Percentiles rank a stretch among this genome's conserved stretches.
phyloP scores from a whole-genome alignment of 129 eudicot species.

The Ambrosia artemisiifolia region DNA sequence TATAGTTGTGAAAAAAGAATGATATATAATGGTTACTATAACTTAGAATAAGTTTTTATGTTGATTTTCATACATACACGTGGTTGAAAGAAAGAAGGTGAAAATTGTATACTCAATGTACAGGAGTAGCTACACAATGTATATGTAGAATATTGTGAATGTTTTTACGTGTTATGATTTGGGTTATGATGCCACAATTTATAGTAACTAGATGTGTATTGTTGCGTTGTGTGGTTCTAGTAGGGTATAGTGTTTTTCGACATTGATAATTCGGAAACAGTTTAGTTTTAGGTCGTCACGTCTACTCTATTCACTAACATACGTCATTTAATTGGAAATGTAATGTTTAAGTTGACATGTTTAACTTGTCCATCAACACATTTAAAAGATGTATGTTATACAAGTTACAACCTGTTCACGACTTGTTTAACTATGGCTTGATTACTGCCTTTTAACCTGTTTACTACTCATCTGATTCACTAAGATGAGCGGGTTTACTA shows the following conservation, averaged over 20 bases:
- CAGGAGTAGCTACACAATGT: slow-evolving; percentile 13
- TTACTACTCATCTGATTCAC: too few relatives aligned
- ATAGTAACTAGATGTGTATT: background rate
- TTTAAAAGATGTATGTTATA: too few relatives aligned
- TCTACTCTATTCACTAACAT: background rate
- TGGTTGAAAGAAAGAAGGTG: slow-evolving; percentile 10
- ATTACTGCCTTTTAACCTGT: too few relatives aligned
- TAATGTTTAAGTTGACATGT: background rate
- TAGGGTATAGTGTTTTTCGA: background rate
- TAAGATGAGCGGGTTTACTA: too few relatives aligned
- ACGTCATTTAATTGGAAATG: too few relatives aligned
- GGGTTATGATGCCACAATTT: background rate
- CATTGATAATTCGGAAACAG: too few relatives aligned
- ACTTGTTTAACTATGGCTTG: too few relatives aligned
- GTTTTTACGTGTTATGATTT: slow-evolving; percentile 10
- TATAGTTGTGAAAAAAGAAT: slow-evolving; percentile 28
- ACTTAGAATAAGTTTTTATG: slow-evolving; percentile 37
- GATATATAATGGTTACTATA: slow-evolving; percentile 26
- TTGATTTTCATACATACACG: slow-evolving; percentile 17
- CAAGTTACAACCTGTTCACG: too few relatives aligned
- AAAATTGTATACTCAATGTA: slow-evolving; percentile 31
- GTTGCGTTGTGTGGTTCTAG: background rate
- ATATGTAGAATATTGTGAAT: slow-evolving; percentile 25
- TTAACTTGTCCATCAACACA: background rate
- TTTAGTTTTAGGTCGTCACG: background rate